A percentile compares a stretch with the other conserved stretches of the same genome.
These are phyloP conservation scores for Clitopilus hobsonii DNA, from an alignment of 768 basidiomycete species.

Conservation along the genomic window DNA sequence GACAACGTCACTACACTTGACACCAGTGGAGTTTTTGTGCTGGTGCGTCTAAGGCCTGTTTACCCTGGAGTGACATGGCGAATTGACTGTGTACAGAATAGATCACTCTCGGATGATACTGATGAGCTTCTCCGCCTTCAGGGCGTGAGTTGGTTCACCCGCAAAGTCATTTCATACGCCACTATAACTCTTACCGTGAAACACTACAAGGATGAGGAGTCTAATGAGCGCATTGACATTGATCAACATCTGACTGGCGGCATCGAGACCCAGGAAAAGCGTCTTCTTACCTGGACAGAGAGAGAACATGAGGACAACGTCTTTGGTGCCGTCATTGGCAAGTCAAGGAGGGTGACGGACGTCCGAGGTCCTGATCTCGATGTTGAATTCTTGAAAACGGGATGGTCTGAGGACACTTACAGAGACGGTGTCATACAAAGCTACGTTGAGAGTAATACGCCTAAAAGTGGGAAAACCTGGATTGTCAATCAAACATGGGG, in stretches of 20 bases:
- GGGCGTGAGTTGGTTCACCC: constrained; percentile 69
- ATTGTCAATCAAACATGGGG: constrained; percentile 67
- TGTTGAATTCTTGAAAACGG: constrained; percentile 36
- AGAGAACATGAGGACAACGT: constrained; percentile 47
- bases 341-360: constrained; percentile 42
- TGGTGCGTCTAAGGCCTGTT: neutral
- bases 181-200: constrained; percentile 60
- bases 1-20: neutral
- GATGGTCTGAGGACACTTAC: constrained; percentile 35
- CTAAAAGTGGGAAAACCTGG: constrained; percentile 60
- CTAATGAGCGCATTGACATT: constrained; percentile 63
- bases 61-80: neutral
- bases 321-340: constrained; percentile 57
- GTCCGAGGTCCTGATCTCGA: constrained; percentile 35
- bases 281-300: constrained; percentile 53
- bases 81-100: constrained; percentile 45
- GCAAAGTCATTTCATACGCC: constrained; percentile 53
- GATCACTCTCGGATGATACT: constrained; percentile 43
- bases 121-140: constrained; percentile 66
- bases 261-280: constrained; percentile 49
- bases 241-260: constrained; percentile 63
- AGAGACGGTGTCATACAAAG: constrained; percentile 41
- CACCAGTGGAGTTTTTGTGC: neutral
- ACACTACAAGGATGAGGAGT: constrained; percentile 57
- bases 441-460: constrained; percentile 54